Evolutionary conservation across 1,139 yeast genomes (phyloP).

Genomic region (Komagataea norvegica): DNA sequence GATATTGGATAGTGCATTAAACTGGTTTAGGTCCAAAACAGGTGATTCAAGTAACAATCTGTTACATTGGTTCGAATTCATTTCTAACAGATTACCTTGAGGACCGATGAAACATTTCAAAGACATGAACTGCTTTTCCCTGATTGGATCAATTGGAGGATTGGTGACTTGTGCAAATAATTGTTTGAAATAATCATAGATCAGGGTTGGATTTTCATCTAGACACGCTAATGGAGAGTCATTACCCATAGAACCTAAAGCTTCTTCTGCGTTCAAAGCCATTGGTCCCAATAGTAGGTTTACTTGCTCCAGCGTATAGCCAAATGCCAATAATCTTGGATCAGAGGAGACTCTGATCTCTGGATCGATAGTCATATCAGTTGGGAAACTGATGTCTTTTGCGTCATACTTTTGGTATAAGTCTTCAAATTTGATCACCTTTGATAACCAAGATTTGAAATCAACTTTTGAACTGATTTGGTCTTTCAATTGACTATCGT

Average conservation of each 20-base stretch:
- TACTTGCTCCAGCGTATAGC: conserved; percentile 90
- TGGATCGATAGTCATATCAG: conserved; percentile 19
- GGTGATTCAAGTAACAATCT: conserved; percentile 82
- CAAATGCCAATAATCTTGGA: conserved; percentile 80
- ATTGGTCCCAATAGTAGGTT: conserved; percentile 82
- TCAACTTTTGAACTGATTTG: conserved; percentile 82
- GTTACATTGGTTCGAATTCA: conserved; percentile 89
- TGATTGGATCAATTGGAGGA: conserved; percentile 97
- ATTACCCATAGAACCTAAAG: conserved; percentile 98
- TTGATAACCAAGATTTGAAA: conserved; percentile 90
- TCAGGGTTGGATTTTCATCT: conserved; percentile 84
- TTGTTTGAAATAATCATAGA: conserved; percentile 93
- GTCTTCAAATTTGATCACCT: conserved; percentile 79
- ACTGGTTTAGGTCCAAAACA: conserved; percentile 66
- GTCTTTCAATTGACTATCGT: conserved; percentile 80
- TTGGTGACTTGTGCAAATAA: conserved; percentile 97
- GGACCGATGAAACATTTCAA: conserved; percentile 97
- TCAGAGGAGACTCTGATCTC: conserved; percentile 51
- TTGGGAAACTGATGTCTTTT: conserved; percentile 39
- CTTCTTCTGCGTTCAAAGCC: conserved; percentile 90
- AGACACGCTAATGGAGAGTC: conserved; percentile 96
- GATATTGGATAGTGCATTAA: conserved; percentile 68
- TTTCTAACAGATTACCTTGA: conserved; percentile 91
- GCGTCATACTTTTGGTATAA: conserved; percentile 53
- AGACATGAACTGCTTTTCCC: conserved; percentile 96